Evolutionary conservation across 1,284 basidiomycete species (phyloP).

Genomic region (Hymenochaete sp.): DNA sequence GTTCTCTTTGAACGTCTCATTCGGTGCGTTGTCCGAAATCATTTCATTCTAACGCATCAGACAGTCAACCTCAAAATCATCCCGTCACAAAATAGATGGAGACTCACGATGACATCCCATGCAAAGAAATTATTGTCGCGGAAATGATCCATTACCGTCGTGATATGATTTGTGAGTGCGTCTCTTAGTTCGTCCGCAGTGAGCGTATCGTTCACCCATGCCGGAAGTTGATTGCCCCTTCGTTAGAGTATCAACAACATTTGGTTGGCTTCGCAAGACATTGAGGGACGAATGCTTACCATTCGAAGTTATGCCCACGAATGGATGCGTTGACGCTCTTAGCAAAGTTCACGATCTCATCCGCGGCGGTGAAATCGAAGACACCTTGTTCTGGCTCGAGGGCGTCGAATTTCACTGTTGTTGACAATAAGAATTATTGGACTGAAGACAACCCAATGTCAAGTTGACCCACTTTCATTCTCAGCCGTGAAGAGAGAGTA

Average conservation of each 20-base stretch:
- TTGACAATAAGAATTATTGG: neutral
- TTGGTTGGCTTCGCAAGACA: neutral
- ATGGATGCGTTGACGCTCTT: constrained; percentile 15
- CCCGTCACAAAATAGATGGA: neutral
- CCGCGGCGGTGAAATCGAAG: constrained; percentile 14
- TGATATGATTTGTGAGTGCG: constrained; percentile 17
- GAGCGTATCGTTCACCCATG: constrained; percentile 15
- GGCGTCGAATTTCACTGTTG: constrained; percentile 18
- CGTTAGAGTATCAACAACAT: neutral
- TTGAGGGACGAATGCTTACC: neutral
- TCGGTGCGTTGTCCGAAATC: constrained; percentile 17
- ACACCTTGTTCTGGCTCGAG: constrained; percentile 14
- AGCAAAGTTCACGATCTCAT: constrained; percentile 17
- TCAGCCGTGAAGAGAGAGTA: constrained; percentile 17
- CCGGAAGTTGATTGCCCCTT: constrained; percentile 16
- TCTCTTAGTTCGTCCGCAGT: constrained; percentile 13
- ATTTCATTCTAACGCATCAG: constrained; percentile 14
- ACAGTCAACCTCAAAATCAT: neutral
- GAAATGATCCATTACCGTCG: constrained; percentile 15
- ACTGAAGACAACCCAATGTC: neutral
- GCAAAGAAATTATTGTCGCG: constrained; percentile 16
- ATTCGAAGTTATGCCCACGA: constrained; percentile 15
- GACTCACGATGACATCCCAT: constrained; percentile 14
- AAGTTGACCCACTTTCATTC: constrained; percentile 15
- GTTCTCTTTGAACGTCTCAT: constrained; percentile 18